Evolutionary conservation across 768 basidiomycete genomes (phyloP).

Genomic region (Kondoa subrosea): DNA sequence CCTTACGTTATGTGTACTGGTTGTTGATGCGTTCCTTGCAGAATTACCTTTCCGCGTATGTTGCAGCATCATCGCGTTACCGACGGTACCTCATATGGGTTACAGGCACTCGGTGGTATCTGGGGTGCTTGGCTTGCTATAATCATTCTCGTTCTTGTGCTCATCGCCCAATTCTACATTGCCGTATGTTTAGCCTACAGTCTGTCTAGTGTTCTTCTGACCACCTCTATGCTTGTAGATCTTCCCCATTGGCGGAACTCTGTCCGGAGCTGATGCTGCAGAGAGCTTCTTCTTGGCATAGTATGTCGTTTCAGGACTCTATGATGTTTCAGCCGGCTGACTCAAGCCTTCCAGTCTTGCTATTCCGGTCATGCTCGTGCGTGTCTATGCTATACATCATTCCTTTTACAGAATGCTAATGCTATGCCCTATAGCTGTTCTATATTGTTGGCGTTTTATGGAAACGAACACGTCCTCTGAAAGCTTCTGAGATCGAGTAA

Average conservation of each 20-base stretch:
- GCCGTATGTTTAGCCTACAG: slow-evolving; percentile 4
- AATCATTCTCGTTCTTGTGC: slow-evolving; percentile 22
- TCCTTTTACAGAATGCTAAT: too few relatives aligned
- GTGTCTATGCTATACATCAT: too few relatives aligned
- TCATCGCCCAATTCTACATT: slow-evolving; percentile 27
- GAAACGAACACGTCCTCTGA: slow-evolving; percentile 22
- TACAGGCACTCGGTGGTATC: slow-evolving; percentile 24
- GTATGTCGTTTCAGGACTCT: not conserved
- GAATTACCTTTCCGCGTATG: too few relatives aligned
- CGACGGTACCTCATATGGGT: too few relatives aligned
- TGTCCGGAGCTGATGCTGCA: not conserved
- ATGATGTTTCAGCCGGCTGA: too few relatives aligned
- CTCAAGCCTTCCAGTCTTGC: slow-evolving; percentile 2
- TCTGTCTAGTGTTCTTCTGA: not conserved
- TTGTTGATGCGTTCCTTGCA: too few relatives aligned
- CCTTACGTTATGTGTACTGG: too few relatives aligned
- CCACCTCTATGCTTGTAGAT: not conserved
- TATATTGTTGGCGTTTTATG: slow-evolving; percentile 22
- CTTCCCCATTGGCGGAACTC: slow-evolving; percentile 4
- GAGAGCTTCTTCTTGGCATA: slow-evolving; percentile 21
- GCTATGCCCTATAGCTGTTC: too few relatives aligned
- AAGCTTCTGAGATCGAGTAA: slow-evolving; percentile 26
- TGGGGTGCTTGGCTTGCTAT: slow-evolving; percentile 22
- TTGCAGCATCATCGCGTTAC: too few relatives aligned
- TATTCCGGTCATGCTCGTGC: slow-evolving; percentile 21